A percentile compares a stretch with the other conserved stretches of the same genome.
These are phyloP conservation scores for Aphanomyces euteiches DNA, from an alignment of 352 stramenopile genomes.

Conservation along the genomic window DNA sequence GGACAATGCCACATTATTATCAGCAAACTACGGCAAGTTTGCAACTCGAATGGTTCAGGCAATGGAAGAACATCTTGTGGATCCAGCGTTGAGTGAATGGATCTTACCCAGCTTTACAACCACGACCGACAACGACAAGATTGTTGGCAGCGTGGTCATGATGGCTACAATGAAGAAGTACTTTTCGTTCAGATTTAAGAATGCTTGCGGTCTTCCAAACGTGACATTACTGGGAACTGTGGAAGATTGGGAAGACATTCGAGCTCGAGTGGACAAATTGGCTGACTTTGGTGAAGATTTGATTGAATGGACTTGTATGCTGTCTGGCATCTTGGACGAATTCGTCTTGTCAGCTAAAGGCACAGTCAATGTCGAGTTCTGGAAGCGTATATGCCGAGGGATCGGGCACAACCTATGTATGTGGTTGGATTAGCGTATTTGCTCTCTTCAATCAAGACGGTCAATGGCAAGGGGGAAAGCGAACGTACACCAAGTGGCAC, in stretches of 20 bases:
- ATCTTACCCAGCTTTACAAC: background rate
- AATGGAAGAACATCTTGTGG: background rate
- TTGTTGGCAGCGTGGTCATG: slow-evolving; percentile 9
- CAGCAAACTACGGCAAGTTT: background rate
- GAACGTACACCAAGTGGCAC: background rate
- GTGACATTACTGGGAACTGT: background rate
- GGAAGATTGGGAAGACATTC: background rate
- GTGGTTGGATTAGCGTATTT: background rate
- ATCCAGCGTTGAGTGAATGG: background rate
- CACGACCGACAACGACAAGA: background rate
- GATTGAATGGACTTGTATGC: background rate
- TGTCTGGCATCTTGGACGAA: background rate
- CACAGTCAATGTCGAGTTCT: background rate
- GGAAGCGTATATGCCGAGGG: background rate
- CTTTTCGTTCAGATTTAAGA: no score
- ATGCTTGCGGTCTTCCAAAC: background rate
- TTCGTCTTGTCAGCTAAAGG: background rate
- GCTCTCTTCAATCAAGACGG: background rate
- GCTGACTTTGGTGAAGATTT: background rate
- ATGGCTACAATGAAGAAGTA: slow-evolving; percentile 14
- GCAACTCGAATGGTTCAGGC: background rate
- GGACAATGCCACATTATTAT: background rate
- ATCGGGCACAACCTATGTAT: background rate
- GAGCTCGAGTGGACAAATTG: slow-evolving; percentile 1
- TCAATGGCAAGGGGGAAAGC: background rate